A percentile compares a stretch with the other conserved stretches of the same genome.
phyloP scores from a whole-genome alignment of 1,284 basidiomycete genomes.

The Polyporus tsugae region DNA sequence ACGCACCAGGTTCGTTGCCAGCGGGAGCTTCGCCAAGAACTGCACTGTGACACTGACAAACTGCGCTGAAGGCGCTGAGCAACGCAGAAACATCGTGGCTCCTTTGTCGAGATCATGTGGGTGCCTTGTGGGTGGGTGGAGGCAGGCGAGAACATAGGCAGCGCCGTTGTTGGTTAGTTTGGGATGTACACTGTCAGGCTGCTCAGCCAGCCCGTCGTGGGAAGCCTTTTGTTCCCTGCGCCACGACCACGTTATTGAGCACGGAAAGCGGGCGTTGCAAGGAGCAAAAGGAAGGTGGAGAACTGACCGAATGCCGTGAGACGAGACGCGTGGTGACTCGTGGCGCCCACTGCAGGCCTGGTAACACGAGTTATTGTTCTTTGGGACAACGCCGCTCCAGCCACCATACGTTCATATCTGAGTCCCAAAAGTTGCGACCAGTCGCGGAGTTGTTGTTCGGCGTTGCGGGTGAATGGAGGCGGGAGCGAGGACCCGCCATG shows the following conservation, averaged over 20 bases:
- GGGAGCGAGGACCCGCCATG: neutral
- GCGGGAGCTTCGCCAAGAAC: neutral
- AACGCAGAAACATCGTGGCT: constrained; percentile 10
- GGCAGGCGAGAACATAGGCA: constrained; percentile 21
- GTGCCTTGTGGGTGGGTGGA: constrained; percentile 16
- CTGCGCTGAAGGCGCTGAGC: neutral
- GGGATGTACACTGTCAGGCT: constrained; percentile 16
- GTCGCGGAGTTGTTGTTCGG: neutral
- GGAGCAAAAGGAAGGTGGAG: constrained; percentile 4
- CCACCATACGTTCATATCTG: neutral
- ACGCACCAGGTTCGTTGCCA: constrained; percentile 19
- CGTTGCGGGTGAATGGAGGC: neutral
- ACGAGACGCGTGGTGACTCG: constrained; percentile 3
- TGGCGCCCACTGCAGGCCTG: neutral
- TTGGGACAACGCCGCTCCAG: constrained; percentile 5
- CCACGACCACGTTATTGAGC: constrained; percentile 17
- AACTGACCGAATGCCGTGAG: neutral
- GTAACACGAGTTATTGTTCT: constrained; percentile 3
- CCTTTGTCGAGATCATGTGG: constrained; percentile 17
- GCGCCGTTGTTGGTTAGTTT: constrained; percentile 28
- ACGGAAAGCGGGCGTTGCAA: constrained; percentile 14
- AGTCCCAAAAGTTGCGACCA: neutral
- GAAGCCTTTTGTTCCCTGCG: constrained; percentile 28
- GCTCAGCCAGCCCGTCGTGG: constrained; percentile 23
- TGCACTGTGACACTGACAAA: neutral